Evolutionary conservation across 2,329 filamentous ascomycete genomes (phyloP).

Genomic region (Aspergillus sp.): DNA sequence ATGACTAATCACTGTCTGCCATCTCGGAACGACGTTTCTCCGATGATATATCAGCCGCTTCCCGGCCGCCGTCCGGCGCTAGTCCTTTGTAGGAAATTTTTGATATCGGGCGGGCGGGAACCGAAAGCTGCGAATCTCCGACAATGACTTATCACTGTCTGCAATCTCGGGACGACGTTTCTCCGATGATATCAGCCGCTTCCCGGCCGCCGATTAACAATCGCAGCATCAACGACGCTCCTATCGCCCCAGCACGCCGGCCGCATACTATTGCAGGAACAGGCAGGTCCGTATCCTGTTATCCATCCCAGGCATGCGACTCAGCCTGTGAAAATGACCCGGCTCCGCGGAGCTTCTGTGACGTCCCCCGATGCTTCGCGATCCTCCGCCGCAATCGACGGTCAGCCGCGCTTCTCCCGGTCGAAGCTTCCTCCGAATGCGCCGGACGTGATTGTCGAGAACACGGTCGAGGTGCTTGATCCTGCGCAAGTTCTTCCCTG

Average conservation of each 20-base stretch:
- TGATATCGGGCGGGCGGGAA: too few relatives aligned
- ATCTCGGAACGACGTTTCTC: background rate
- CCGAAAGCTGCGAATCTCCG: too few relatives aligned
- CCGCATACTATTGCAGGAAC: background rate
- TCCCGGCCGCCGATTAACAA: too few relatives aligned
- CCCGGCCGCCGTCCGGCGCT: too few relatives aligned
- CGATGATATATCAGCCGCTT: too few relatives aligned
- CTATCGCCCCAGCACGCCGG: too few relatives aligned
- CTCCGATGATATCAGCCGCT: constrained; percentile 14
- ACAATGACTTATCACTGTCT: constrained; percentile 6
- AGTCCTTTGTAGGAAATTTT: too few relatives aligned
- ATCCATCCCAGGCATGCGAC: constrained; percentile 18
- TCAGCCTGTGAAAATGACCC: constrained; percentile 27
- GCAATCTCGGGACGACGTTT: constrained; percentile 1
- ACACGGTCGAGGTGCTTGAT: constrained; percentile 32
- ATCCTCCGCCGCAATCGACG: constrained; percentile 15
- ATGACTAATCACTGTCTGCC: background rate
- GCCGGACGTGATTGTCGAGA: constrained; percentile 29
- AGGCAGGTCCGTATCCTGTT: background rate
- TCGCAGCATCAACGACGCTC: too few relatives aligned
- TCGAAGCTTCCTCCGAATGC: constrained; percentile 34
- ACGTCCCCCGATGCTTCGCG: constrained; percentile 21
- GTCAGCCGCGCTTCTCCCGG: constrained; percentile 18
- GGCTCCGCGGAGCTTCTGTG: constrained; percentile 33
- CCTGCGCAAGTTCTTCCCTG: constrained; percentile 28